phyloP scores from a whole-genome alignment of 768 basidiomycete species.

The Mycena epipterygia region DNA sequence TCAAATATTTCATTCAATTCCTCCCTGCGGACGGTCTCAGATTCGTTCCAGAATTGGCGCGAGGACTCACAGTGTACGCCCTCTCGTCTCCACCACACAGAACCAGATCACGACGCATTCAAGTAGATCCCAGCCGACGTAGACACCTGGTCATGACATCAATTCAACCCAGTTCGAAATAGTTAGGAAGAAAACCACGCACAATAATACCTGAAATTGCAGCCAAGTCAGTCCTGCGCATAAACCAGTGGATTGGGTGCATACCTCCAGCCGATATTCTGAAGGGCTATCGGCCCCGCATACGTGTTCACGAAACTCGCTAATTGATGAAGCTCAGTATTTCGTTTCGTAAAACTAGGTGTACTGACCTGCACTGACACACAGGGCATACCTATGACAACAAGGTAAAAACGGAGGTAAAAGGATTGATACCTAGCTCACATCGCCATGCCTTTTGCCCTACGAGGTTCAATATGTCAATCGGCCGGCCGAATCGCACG shows the following conservation, averaged over 20 bases:
- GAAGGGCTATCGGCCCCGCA: conserved; percentile 58
- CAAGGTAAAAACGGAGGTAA: neutral
- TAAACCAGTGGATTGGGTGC: neutral
- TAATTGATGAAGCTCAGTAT: no score
- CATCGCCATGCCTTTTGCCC: conserved; percentile 61
- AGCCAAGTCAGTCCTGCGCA: neutral
- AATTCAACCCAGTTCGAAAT: neutral
- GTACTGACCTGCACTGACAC: conserved; percentile 15
- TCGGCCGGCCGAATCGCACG: neutral
- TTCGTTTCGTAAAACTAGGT: no score
- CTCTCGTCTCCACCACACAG: conserved; percentile 58
- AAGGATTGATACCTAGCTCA: neutral
- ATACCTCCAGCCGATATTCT: conserved; percentile 51
- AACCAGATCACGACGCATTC: conserved; percentile 54
- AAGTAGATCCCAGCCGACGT: conserved; percentile 55
- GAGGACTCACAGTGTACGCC: conserved; percentile 55
- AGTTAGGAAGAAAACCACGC: neutral
- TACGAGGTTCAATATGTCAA: neutral
- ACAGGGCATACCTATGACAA: conserved; percentile 39
- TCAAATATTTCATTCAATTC: conserved; percentile 59
- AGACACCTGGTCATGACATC: conserved; percentile 42
- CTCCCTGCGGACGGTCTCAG: conserved; percentile 44
- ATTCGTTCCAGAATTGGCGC: neutral
- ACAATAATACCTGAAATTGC: neutral
- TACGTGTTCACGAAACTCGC: conserved; percentile 50